A percentile compares a stretch with the other conserved stretches of the same genome.
Evolutionary conservation across 805 yeast species (phyloP).

Genomic region (Spathaspora hagerdaliae): DNA sequence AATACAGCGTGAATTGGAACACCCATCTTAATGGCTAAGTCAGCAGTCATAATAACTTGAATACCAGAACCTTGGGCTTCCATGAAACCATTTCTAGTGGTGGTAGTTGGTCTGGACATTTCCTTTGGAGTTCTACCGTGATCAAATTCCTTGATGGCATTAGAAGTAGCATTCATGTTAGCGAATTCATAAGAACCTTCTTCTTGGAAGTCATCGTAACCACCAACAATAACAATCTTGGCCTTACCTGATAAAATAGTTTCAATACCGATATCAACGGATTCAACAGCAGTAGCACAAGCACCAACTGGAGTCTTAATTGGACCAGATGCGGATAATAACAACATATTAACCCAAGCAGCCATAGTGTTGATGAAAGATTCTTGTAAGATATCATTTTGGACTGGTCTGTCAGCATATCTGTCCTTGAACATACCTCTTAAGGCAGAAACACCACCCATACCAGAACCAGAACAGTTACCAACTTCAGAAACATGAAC

Average conservation of each 20-base stretch:
- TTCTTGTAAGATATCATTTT: slow-evolving; percentile 95
- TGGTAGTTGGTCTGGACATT: slow-evolving; percentile 98
- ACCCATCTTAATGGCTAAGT: slow-evolving; percentile 94
- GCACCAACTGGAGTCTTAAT: slow-evolving; percentile 99
- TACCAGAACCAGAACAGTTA: slow-evolving; percentile 99
- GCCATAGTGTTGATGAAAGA: slow-evolving; percentile 98
- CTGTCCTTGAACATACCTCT: slow-evolving; percentile 98
- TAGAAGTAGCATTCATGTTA: slow-evolving; percentile 98
- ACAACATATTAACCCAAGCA: slow-evolving; percentile 99
- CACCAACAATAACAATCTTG: slow-evolving; percentile 95
- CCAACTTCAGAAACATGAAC: slow-evolving; percentile 98
- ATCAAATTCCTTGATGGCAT: slow-evolving; percentile 79
- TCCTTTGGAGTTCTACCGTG: slow-evolving; percentile 98
- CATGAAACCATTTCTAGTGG: slow-evolving; percentile 97
- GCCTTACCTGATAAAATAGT: slow-evolving; percentile 92
- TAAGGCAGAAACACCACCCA: slow-evolving; percentile 98
- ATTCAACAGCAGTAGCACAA: slow-evolving; percentile 98
- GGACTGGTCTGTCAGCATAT: slow-evolving; percentile 88
- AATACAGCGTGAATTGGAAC: slow-evolving; percentile 96
- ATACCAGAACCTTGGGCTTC: slow-evolving; percentile 99
- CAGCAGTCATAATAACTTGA: slow-evolving; percentile 94
- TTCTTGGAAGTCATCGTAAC: slow-evolving; percentile 99
- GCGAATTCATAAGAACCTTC: slow-evolving; percentile 98
- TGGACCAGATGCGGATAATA: slow-evolving; percentile 96
- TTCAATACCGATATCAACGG: slow-evolving; percentile 94